Evolutionary conservation across 73 alveolate species (phyloP).

Genomic region (Tetrahymena borealis): DNA sequence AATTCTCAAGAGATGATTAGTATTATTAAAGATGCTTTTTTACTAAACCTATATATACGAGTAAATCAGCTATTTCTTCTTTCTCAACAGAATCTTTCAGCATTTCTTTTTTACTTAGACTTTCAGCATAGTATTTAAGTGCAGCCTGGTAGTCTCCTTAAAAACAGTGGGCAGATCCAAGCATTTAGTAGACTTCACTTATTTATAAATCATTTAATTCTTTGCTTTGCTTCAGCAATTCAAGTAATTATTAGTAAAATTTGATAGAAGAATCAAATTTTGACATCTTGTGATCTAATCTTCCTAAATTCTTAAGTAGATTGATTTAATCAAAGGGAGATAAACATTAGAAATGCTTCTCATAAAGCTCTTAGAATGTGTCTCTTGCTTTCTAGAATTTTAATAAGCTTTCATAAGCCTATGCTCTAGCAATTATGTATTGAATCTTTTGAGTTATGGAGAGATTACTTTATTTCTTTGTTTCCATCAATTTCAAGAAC

Average conservation of each 20-base stretch:
- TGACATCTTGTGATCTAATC: background rate
- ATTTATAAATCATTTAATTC: background rate
- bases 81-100: background rate
- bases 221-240: background rate
- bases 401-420: background rate
- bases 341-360: background rate
- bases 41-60: background rate
- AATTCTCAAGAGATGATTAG: background rate
- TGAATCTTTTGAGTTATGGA: background rate
- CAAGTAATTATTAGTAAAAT: background rate
- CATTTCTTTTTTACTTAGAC: background rate
- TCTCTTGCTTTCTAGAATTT: background rate
- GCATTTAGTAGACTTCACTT: background rate
- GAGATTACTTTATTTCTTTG: background rate
- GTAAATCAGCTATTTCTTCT: background rate
- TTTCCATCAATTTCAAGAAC: background rate
- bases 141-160: background rate
- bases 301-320: background rate
- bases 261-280: background rate
- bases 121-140: background rate
- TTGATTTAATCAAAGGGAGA: background rate
- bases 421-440: background rate
- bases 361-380: background rate
- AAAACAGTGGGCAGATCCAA: background rate
- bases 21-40: background rate